Percentiles rank a stretch among this genome's conserved stretches.
These are phyloP conservation scores for Soucietia sequanensis DNA, from an alignment of 805 yeast genomes.

Conservation along the genomic window DNA sequence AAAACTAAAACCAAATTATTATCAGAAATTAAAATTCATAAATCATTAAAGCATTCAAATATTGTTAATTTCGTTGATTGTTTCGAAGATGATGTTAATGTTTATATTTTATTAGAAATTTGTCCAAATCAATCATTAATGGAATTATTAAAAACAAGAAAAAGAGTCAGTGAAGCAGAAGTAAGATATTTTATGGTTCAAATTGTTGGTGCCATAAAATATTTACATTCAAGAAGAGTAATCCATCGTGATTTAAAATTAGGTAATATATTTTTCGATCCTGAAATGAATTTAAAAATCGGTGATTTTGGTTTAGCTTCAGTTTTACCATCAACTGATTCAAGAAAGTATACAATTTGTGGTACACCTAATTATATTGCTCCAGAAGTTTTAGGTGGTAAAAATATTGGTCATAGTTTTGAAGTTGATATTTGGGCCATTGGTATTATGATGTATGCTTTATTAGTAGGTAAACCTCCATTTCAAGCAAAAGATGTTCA, in stretches of 20 bases:
- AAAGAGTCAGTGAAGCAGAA: constrained; percentile 86
- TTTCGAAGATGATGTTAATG: constrained; percentile 94
- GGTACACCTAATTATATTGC: constrained; percentile 99
- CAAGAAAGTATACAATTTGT: constrained; percentile 89
- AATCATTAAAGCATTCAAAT: constrained; percentile 82
- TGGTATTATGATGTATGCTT: constrained; percentile 94
- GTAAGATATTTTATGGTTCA: constrained; percentile 88
- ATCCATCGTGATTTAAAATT: constrained; percentile 95
- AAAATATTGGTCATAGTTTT: constrained; percentile 83
- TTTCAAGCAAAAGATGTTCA: constrained; percentile 95
- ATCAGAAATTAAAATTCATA: constrained; percentile 94
- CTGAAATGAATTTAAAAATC: constrained; percentile 88
- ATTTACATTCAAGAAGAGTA: constrained; percentile 87
- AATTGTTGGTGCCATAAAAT: constrained; percentile 89
- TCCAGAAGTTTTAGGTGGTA: constrained; percentile 93
- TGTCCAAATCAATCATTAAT: constrained; percentile 93
- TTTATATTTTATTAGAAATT: constrained; percentile 88
- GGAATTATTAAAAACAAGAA: constrained; percentile 86
- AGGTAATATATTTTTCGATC: constrained; percentile 94
- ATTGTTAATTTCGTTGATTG: constrained; percentile 93
- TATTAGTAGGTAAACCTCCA: constrained; percentile 93
- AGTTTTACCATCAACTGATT: constrained; percentile 63
- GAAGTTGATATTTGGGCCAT: constrained; percentile 98
- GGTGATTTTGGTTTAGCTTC: constrained; percentile 99
- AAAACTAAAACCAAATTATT: constrained; percentile 84